Evolutionary conservation across 805 yeast species (phyloP).

Genomic region (Monosporozyma aerobia): DNA sequence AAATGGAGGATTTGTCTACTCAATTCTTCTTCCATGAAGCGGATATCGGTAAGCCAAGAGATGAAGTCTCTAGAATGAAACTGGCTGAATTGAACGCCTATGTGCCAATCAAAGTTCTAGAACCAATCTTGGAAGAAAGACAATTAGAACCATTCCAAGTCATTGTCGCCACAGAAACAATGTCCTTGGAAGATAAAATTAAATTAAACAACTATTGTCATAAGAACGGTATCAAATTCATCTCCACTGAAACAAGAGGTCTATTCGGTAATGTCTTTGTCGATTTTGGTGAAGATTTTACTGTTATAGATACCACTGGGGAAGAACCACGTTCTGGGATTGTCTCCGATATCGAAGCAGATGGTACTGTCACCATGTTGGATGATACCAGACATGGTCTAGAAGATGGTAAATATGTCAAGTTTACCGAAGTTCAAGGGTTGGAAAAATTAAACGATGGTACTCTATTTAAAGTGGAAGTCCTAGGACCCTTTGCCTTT

Average conservation of each 20-base stretch:
- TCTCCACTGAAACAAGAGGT: conserved; percentile 77
- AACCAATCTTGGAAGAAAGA: conserved; percentile 43
- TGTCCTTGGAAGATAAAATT: conserved; percentile 63
- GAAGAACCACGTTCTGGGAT: conserved; percentile 87
- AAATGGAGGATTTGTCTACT: conserved; percentile 67
- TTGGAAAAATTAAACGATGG: conserved; percentile 67
- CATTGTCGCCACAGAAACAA: conserved; percentile 66
- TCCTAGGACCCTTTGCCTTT: conserved; percentile 92
- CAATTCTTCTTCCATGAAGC: conserved; percentile 71
- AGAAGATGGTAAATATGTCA: conserved; percentile 85
- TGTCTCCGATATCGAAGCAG: conserved; percentile 75
- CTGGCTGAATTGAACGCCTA: conserved; percentile 80
- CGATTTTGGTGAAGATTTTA: conserved; percentile 78
- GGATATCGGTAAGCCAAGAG: conserved; percentile 77
- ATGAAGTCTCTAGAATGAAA: conserved; percentile 53
- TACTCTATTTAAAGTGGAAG: conserved; percentile 63
- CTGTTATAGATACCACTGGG: conserved; percentile 78
- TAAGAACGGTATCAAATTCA: conserved; percentile 61
- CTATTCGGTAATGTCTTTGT: conserved; percentile 82
- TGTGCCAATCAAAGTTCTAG: conserved; percentile 70
- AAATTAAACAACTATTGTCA: conserved; percentile 71
- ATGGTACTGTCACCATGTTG: conserved; percentile 89
- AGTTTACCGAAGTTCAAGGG: conserved; percentile 80
- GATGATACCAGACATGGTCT: conserved; percentile 90
- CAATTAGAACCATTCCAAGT: conserved; percentile 57